Base-by-base conservation (phyloP, 768 basidiomycete species). In the Naganishia antarctica region DNA sequence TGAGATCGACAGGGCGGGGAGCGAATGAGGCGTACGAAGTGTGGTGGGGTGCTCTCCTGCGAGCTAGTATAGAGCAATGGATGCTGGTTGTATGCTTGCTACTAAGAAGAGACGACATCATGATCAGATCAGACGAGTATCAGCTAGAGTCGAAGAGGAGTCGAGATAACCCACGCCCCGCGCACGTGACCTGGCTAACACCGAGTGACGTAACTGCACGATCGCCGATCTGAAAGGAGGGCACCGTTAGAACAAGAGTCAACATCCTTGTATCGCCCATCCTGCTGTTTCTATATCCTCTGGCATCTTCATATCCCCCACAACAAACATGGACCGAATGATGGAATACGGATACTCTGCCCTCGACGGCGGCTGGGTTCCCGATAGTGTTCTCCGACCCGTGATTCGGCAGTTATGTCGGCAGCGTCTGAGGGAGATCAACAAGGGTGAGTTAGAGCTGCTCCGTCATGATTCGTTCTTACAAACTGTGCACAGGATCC, bases 361-460 rank as follows among this genome's bases (percentile, higher is more conserved):
- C 2, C 60, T 75, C 18, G 74, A 75, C 65, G 69, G 85, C 83
- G 86, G 86, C 18, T 70, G 84, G 15, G 78, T 87, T 18, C 87
- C 87, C 25, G 86, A 87, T 71, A 80, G 83, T 50, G 68, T 85
- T 37, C 71, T 84, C 1, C 78, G 83, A 28, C 77, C 75, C 7
- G 79, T 78, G 37, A 82, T 84, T 53, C 78, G 83, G 43, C 75
- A 79, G 45, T 78, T 86, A 3, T 79, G 82, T 63, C 80, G 82
- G 32, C 81, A 83, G 68, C 76, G 85, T 32, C 79, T 86, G 50
- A 80, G 83, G 25, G 83, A 86, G 71, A 84, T 87, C 60, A 81
- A 87, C 72, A 74, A 80, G 61, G 85, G 84, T 29, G 82, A 82
- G 43, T 40, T 11, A 12, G 31, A 57, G 1, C 29, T 15, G 16